Evolutionary conservation across 1,139 yeast genomes (phyloP).

Genomic region (Hyphopichia wangnamkhiaoensis): DNA sequence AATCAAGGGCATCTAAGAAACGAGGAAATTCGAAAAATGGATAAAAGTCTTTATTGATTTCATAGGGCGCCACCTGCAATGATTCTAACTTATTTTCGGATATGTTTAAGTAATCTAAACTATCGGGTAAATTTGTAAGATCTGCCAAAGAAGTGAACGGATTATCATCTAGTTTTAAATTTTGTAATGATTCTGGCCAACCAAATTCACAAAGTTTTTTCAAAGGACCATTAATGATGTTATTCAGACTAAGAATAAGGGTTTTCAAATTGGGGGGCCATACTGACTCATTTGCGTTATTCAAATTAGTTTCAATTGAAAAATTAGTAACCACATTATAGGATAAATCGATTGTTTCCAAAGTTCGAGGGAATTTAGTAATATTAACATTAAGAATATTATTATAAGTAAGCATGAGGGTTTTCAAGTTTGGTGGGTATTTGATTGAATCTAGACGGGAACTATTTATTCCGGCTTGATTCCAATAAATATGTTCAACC

Average conservation of each 20-base stretch:
- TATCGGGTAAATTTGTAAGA: conserved; percentile 22
- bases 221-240: conserved; percentile 20
- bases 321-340: conserved; percentile 13
- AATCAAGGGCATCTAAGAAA: conserved; percentile 20
- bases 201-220: conserved; percentile 13
- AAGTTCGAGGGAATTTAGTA: conserved; percentile 23
- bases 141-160: conserved; percentile 19
- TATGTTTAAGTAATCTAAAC: conserved; percentile 23
- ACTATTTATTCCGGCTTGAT: conserved; percentile 26
- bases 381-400: conserved; percentile 21
- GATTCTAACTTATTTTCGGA: conserved; percentile 12
- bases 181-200: conserved; percentile 29
- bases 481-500: conserved; percentile 30
- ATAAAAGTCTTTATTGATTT: conserved; percentile 2
- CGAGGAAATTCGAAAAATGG: conserved; percentile 22
- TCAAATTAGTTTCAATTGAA: conserved; percentile 12
- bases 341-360: conserved; percentile 33
- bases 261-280: conserved; percentile 32
- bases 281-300: conserved; percentile 16
- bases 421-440: conserved; percentile 25
- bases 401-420: conserved; percentile 39
- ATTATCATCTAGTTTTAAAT: conserved; percentile 28
- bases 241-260: conserved; percentile 26
- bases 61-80: conserved; percentile 6
- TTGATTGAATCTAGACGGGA: conserved; percentile 11